These are phyloP conservation scores for Fusarium musae DNA, from an alignment of 2,329 filamentous ascomycete species.

Conservation along the genomic window DNA sequence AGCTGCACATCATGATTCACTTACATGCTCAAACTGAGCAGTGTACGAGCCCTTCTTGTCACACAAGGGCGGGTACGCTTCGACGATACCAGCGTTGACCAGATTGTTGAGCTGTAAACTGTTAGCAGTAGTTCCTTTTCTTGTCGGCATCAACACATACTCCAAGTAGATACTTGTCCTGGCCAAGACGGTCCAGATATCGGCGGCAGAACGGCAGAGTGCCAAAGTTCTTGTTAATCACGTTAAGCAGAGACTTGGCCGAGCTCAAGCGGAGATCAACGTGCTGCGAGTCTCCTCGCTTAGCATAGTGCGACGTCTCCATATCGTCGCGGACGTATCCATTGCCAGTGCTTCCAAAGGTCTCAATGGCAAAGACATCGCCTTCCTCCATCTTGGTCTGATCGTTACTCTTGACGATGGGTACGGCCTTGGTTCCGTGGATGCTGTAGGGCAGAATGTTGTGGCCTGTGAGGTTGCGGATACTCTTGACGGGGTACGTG, in stretches of 20 bases:
- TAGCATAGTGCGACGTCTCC: slow-evolving; percentile 90
- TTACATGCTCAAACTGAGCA: slow-evolving; percentile 93
- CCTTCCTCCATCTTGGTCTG: slow-evolving; percentile 98
- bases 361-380: slow-evolving; percentile 95
- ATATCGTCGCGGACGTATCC: slow-evolving; percentile 89
- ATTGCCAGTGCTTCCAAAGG: slow-evolving; percentile 92
- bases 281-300: slow-evolving; percentile 76
- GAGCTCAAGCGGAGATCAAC: slow-evolving; percentile 81
- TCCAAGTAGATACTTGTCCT: slow-evolving; percentile 92
- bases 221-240: slow-evolving; percentile 97
- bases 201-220: slow-evolving; percentile 91
- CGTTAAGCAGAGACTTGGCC: slow-evolving; percentile 84
- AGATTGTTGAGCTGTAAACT: slow-evolving; percentile 79
- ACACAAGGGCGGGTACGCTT: slow-evolving; percentile 88
- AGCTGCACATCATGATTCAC: slow-evolving; percentile 49
- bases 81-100: slow-evolving; percentile 83
- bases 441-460: slow-evolving; percentile 91
- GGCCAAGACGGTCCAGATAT: slow-evolving; percentile 91
- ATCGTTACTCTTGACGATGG: slow-evolving; percentile 89
- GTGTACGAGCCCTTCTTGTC: slow-evolving; percentile 96
- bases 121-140: slow-evolving; percentile 4
- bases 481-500: slow-evolving; percentile 83
- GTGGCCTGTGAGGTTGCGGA: slow-evolving; percentile 89
- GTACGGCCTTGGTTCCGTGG: slow-evolving; percentile 92
- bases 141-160: slow-evolving; percentile 59